These are phyloP conservation scores for Panicum virgatum DNA, from an alignment of 202 grass and related monocot species.

Conservation along the genomic window DNA sequence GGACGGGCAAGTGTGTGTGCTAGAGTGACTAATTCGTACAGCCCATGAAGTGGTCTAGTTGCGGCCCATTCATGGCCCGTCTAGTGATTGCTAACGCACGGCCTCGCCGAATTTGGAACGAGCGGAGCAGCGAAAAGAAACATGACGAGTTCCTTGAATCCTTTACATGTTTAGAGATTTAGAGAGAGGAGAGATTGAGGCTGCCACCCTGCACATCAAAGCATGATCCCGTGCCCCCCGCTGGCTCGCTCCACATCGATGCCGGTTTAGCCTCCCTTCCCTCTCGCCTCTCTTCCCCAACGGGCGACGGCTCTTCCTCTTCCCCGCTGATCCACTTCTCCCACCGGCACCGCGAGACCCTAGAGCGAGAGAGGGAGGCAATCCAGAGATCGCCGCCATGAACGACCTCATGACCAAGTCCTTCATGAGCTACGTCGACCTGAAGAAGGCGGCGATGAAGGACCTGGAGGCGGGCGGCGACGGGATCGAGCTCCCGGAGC, in stretches of 20 bases:
- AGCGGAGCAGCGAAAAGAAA: too few relatives aligned
- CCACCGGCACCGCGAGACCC: neutral
- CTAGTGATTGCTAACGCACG: neutral
- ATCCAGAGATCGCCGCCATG: constrained; percentile 46
- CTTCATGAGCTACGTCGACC: constrained; percentile 93
- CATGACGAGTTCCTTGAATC: too few relatives aligned
- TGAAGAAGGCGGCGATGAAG: constrained; percentile 94
- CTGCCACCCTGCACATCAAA: too few relatives aligned
- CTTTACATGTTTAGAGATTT: too few relatives aligned
- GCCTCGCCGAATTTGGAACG: too few relatives aligned
- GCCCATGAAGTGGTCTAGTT: neutral
- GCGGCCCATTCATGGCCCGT: neutral
- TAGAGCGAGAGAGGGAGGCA: neutral
- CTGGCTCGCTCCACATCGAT: constrained; percentile 57
- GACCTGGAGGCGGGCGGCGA: constrained; percentile 52
- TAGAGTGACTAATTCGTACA: neutral
- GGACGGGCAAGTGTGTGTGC: neutral
- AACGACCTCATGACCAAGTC: constrained; percentile 99
- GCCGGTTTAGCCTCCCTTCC: constrained; percentile 23
- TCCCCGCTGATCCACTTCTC: neutral
- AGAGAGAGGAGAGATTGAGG: too few relatives aligned
- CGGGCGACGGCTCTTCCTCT: neutral
- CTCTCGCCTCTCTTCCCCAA: constrained; percentile 6
- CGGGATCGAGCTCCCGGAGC: constrained; percentile 49
- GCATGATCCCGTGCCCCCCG: too few relatives aligned